Evolutionary conservation across 371 early-diverging fungal species (phyloP).

Genomic region (Coemansia sp.): DNA sequence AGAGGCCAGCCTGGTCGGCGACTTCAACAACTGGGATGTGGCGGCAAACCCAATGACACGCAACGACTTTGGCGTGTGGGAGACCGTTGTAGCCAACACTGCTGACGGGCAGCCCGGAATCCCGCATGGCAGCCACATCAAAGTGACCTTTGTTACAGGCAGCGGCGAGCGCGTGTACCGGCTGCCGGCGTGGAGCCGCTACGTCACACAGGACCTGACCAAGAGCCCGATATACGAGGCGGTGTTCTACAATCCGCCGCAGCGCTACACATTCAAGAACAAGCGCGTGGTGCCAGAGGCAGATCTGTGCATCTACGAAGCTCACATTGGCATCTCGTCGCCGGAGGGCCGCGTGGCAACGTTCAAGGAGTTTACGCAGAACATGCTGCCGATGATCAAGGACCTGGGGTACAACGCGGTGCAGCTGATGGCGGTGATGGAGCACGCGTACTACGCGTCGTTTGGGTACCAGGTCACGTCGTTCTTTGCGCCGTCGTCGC

Average conservation of each 20-base stretch:
- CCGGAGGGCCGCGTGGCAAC: slow-evolving; percentile 79
- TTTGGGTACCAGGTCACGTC: slow-evolving; percentile 97
- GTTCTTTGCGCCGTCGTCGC: slow-evolving; percentile 88
- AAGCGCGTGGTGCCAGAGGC: slow-evolving; percentile 68
- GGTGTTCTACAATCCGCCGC: slow-evolving; percentile 94
- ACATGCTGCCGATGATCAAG: slow-evolving; percentile 85
- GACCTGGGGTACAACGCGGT: slow-evolving; percentile 91
- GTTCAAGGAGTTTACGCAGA: slow-evolving; percentile 83
- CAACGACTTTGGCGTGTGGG: slow-evolving; percentile 80
- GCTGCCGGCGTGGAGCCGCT: slow-evolving; percentile 84
- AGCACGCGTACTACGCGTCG: slow-evolving; percentile 97
- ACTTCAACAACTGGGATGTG: slow-evolving; percentile 89
- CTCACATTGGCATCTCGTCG: slow-evolving; percentile 94
- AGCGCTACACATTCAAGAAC: slow-evolving; percentile 79
- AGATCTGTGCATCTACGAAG: slow-evolving; percentile 84
- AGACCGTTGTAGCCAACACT: slow-evolving; percentile 64
- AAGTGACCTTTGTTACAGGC: slow-evolving; percentile 58
- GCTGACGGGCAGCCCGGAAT: slow-evolving; percentile 67
- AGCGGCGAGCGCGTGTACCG: slow-evolving; percentile 82
- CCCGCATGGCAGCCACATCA: slow-evolving; percentile 84
- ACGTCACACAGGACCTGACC: slow-evolving; percentile 82
- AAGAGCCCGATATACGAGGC: slow-evolving; percentile 83
- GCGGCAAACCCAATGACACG: slow-evolving; percentile 73
- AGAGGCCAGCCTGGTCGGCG: slow-evolving; percentile 83
- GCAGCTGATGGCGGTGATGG: slow-evolving; percentile 98